Evolutionary conservation across 2,329 filamentous ascomycete species (phyloP).

Genomic region (Neoscytalidium dimidiatum): DNA sequence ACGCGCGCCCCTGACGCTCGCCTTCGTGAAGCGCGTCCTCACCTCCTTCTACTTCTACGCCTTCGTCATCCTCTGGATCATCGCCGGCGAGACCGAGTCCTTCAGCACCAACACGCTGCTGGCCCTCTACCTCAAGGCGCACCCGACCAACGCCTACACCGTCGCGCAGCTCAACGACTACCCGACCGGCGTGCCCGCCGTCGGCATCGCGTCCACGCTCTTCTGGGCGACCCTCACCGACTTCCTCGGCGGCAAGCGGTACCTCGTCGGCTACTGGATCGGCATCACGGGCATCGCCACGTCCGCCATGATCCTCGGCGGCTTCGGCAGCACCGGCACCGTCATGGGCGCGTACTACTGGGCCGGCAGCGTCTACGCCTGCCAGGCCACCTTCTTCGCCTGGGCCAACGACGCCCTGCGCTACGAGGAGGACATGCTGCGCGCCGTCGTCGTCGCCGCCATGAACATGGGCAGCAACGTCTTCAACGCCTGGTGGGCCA

Average conservation of each 20-base stretch:
- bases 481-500: constrained; percentile 73
- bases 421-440: constrained; percentile 62
- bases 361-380: constrained; percentile 70
- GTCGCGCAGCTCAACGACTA: constrained; percentile 56
- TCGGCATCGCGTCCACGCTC: constrained; percentile 58
- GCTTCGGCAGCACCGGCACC: constrained; percentile 51
- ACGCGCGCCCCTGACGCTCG: constrained; percentile 48
- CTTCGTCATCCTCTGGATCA: constrained; percentile 67
- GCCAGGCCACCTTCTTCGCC: constrained; percentile 73
- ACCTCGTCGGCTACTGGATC: constrained; percentile 68
- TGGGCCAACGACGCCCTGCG: constrained; percentile 74
- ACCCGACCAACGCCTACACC: constrained; percentile 48
- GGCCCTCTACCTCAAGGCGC: constrained; percentile 52
- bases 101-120: constrained; percentile 66
- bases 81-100: constrained; percentile 71
- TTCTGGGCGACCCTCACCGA: constrained; percentile 72
- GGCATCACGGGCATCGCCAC: constrained; percentile 65
- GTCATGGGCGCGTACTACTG: constrained; percentile 70
- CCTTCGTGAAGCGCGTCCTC: constrained; percentile 59
- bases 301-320: constrained; percentile 62
- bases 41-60: constrained; percentile 66
- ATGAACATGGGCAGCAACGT: constrained; percentile 72
- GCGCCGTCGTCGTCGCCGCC: constrained; percentile 67
- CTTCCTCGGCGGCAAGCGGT: constrained; percentile 62
- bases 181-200: constrained; percentile 55